A percentile compares a stretch with the other conserved stretches of the same genome.
phyloP scores from a whole-genome alignment of 441 rosid species.

The Erodium chrysanthum region DNA sequence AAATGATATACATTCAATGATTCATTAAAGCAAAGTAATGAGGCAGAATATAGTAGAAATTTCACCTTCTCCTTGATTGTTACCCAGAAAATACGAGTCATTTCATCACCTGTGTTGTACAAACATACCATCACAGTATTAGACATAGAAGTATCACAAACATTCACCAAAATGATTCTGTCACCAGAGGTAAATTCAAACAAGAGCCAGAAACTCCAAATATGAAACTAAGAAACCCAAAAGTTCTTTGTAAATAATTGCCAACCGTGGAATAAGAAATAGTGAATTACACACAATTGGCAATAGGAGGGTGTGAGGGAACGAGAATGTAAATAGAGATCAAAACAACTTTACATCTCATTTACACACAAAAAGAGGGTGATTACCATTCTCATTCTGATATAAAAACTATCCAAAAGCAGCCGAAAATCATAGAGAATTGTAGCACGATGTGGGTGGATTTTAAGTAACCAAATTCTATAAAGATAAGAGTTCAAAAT shows the following conservation, averaged over 20 bases:
- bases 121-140: background rate
- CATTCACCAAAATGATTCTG: background rate
- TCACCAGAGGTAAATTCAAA: background rate
- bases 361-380: background rate
- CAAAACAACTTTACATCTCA: background rate
- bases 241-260: background rate
- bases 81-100: constrained; percentile 75
- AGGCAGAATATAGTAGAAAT: background rate
- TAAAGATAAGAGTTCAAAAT: background rate
- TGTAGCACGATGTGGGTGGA: background rate
- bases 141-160: background rate
- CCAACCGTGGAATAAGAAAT: background rate
- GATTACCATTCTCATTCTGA: background rate
- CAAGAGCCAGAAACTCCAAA: background rate
- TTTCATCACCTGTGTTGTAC: constrained; percentile 54
- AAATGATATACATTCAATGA: too few relatives aligned
- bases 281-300: background rate
- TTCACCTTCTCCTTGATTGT: constrained; percentile 67
- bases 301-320: background rate
- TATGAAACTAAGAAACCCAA: background rate
- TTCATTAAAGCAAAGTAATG: background rate
- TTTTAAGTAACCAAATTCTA: background rate
- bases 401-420: background rate
- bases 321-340: background rate
- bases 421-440: background rate